Evolutionary conservation across 2,329 filamentous ascomycete species (phyloP), one percentile per base, ranked within the genome.

Genomic region (Penicillium brasilianum): DNA sequence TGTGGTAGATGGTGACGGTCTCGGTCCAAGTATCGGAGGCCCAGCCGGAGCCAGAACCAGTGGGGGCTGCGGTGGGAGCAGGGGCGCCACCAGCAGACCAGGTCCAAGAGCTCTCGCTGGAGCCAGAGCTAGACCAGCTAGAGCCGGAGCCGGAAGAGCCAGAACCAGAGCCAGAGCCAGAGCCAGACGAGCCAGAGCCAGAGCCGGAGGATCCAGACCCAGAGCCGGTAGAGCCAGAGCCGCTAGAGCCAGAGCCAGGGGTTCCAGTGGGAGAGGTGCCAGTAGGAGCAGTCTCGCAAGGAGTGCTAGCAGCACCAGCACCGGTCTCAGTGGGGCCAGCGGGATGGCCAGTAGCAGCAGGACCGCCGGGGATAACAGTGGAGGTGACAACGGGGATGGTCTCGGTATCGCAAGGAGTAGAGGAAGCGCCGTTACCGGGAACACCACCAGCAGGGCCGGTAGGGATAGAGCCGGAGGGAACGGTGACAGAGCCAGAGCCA

Each of bases 1-100:
- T 73, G 46, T 70, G 66, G 44, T 68, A 70, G 49, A 71, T 61
- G 53, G 68, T 73, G 59, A 71, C 50, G 34, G 68, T 70, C 41
- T 67, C 62, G 41, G 63, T 60, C 25, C 57, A 49, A 41, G 53
- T 36, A 49, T 55, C 58, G 20, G 63, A 60, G 55, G 60, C 61
- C 16, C 57, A 78, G 60, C 51, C 34, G 22, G 43, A 37, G 30
- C 50, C 59, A 30, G 55, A 32, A 39, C 56, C 18, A 11, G 63
- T 57, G 13, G 72, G 65, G 28, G 68, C 43, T 25, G 58, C 56
- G 20, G 67, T 68, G 20, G 65, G 53, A 22, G 59, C 60, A 9
- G 63, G 61, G 32, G 66, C 60, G 37, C 57, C 52, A 59, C 57
- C 65, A 56, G 64, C 48, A 18, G 56, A 28, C 46, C 48, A 44